Evolutionary conservation across 768 basidiomycete species (phyloP).

Genomic region (Macrolepiota dolichaula): DNA sequence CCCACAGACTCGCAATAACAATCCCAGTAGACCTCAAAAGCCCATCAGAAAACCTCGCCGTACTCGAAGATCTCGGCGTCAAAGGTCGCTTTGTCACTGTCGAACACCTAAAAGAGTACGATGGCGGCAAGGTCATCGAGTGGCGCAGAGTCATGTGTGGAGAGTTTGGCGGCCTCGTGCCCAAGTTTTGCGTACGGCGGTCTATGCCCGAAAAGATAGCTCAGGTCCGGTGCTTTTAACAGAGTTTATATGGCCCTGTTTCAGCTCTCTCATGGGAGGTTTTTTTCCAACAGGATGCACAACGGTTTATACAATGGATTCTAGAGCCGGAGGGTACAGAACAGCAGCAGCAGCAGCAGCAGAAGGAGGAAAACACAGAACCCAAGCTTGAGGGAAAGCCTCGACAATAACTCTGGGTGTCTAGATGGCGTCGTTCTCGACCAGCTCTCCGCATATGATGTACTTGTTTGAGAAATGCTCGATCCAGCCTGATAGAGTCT

Average conservation of each 20-base stretch:
- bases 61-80: slow-evolving; percentile 51
- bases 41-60: slow-evolving; percentile 40
- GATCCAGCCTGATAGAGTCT: slow-evolving; percentile 67
- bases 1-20: slow-evolving; percentile 36
- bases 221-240: slow-evolving; percentile 33
- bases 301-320: slow-evolving; percentile 8
- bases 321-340: neutral
- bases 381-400: slow-evolving; percentile 7
- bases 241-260: too few relatives aligned
- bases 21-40: slow-evolving; percentile 52
- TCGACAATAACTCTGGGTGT: too few relatives aligned
- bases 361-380: slow-evolving; percentile 13
- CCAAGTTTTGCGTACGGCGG: slow-evolving; percentile 43
- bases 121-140: slow-evolving; percentile 43
- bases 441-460: slow-evolving; percentile 83
- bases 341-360: neutral
- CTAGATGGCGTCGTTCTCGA: slow-evolving; percentile 68
- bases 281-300: slow-evolving; percentile 7
- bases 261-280: neutral
- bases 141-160: slow-evolving; percentile 63
- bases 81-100: slow-evolving; percentile 54
- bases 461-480: slow-evolving; percentile 94
- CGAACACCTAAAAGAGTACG: slow-evolving; percentile 51
- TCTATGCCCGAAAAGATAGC: slow-evolving; percentile 48
- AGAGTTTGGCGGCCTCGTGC: slow-evolving; percentile 53